These are phyloP conservation scores for Pleurostoma richardsiae DNA, from an alignment of 2,329 filamentous ascomycete species.

Conservation along the genomic window DNA sequence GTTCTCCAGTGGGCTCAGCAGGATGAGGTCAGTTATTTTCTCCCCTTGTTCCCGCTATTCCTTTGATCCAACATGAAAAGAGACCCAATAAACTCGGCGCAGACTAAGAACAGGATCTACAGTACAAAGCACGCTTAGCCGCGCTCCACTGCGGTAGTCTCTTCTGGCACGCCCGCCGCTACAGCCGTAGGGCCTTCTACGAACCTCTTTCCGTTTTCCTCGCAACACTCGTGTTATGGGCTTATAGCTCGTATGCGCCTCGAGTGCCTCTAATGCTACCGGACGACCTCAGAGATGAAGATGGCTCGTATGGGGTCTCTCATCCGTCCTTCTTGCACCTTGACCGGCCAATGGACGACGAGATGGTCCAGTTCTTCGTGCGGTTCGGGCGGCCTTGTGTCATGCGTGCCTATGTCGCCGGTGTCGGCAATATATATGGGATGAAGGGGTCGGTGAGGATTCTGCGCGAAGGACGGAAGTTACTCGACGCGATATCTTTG, in stretches of 20 bases:
- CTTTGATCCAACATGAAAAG: too few species aligned
- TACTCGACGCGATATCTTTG: conserved; percentile 5
- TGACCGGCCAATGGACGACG: conserved; percentile 49
- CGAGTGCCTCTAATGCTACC: neutral
- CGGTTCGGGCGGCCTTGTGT: conserved; percentile 31
- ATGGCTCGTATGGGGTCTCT: too few species aligned
- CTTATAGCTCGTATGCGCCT: conserved; percentile 21
- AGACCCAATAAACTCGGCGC: too few species aligned
- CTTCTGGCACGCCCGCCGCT: conserved; percentile 40
- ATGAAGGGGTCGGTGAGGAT: conserved; percentile 9
- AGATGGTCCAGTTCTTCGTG: conserved; percentile 49
- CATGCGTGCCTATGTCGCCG: conserved; percentile 44
- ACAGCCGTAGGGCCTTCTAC: conserved; percentile 31
- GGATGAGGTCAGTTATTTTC: conserved; percentile 12
- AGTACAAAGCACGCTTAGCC: conserved; percentile 38
- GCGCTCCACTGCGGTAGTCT: conserved; percentile 36
- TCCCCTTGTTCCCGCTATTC: too few species aligned
- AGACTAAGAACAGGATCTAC: neutral
- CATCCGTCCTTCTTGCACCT: conserved; percentile 37
- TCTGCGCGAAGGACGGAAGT: conserved; percentile 9
- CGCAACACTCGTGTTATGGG: conserved; percentile 32
- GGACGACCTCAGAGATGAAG: too few species aligned
- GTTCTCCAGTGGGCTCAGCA: conserved; percentile 27
- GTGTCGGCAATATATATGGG: conserved; percentile 39
- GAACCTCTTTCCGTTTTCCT: conserved; percentile 31